Evolutionary conservation across 2,329 filamentous ascomycete species (phyloP).

Genomic region (Fusarium acutatum): DNA sequence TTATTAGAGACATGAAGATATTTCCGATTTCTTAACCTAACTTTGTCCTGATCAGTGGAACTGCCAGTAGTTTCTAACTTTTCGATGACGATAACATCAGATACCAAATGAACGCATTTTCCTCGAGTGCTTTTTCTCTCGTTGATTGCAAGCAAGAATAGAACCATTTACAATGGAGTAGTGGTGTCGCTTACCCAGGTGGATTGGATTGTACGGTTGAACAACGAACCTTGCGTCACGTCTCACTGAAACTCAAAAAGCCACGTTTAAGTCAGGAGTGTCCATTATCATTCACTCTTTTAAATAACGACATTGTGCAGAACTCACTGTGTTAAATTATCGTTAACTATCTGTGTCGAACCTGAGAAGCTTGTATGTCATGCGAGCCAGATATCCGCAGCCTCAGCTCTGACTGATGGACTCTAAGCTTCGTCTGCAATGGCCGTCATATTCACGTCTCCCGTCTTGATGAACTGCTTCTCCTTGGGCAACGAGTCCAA

Average conservation of each 20-base stretch:
- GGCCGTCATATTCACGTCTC: conserved; percentile 2
- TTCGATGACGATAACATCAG: not conserved
- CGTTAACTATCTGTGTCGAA: not conserved
- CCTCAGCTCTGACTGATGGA: no score
- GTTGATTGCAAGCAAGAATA: not conserved
- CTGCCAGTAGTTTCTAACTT: not conserved
- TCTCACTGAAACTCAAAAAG: not conserved
- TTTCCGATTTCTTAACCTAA: not conserved
- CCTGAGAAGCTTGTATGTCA: no score
- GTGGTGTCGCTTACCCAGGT: fast-evolving
- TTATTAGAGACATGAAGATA: not conserved
- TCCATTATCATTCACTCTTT: not conserved
- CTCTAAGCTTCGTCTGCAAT: not conserved
- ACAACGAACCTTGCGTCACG: not conserved
- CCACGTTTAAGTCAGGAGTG: not conserved
- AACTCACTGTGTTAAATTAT: no score
- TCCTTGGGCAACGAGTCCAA: conserved; percentile 10
- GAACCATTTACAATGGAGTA: not conserved
- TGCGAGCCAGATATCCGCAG: no score
- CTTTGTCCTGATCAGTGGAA: not conserved
- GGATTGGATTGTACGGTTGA: not conserved
- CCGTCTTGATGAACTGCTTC: conserved; percentile 4
- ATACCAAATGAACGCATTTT: not conserved
- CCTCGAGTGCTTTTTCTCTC: not conserved
- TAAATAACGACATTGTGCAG: not conserved